Evolutionary conservation across 1,284 basidiomycete genomes (phyloP).

Genomic region (Singerocomus rubriflavus): DNA sequence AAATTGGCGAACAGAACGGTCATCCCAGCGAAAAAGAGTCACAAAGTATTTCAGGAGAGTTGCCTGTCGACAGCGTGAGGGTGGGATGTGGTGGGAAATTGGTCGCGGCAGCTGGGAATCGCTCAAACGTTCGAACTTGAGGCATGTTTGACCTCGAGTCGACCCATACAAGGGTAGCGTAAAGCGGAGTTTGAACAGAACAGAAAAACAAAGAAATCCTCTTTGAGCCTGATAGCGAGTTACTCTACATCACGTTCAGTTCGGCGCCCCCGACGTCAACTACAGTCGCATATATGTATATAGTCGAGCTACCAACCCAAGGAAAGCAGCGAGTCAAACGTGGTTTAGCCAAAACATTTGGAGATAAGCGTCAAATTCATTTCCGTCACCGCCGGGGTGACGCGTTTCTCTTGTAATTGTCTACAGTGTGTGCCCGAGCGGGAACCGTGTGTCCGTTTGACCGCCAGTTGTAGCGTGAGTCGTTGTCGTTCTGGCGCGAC

Average conservation of each 20-base stretch:
- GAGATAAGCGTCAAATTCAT: conserved; percentile 8
- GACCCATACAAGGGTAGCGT: conserved; percentile 1
- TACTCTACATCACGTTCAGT: conserved; percentile 18
- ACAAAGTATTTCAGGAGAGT: conserved; percentile 1
- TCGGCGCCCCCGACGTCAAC: conserved; percentile 11
- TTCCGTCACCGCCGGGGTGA: conserved; percentile 46
- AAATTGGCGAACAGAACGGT: conserved; percentile 55
- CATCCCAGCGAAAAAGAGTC: conserved; percentile 34
- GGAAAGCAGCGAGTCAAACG: background rate
- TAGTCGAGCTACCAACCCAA: conserved; percentile 4
- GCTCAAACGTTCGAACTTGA: conserved; percentile 7
- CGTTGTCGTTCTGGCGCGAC: conserved; percentile 12
- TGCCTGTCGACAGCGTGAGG: conserved; percentile 29
- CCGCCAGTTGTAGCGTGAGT: conserved; percentile 31
- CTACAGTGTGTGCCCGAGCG: conserved; percentile 34
- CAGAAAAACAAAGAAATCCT: background rate
- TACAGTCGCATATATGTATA: conserved; percentile 9
- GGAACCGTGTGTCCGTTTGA: conserved; percentile 31
- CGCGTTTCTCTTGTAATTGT: conserved; percentile 41
- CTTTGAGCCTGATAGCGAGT: background rate
- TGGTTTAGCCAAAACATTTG: conserved; percentile 11
- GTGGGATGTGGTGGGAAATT: conserved; percentile 1
- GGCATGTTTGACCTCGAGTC: conserved; percentile 15
- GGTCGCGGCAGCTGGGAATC: conserved; percentile 18
- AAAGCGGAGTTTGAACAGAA: conserved; percentile 17